Percentiles rank a stretch among this genome's conserved stretches.
phyloP scores from a whole-genome alignment of 306 rosid genomes.

The Quercus rubra region DNA sequence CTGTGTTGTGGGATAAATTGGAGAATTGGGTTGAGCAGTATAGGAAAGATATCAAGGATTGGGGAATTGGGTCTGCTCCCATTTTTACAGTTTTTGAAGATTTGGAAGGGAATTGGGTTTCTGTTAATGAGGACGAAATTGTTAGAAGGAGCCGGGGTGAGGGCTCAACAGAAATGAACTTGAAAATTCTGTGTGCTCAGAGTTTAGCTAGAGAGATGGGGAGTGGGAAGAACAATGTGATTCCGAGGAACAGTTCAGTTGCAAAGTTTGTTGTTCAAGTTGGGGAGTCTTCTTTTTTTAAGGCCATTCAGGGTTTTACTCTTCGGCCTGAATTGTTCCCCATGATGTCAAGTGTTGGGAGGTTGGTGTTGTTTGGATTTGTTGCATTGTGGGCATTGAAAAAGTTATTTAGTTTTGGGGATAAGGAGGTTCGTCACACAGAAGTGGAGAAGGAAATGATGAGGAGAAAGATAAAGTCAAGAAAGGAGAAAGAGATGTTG shows the following conservation, averaged over 20 bases:
- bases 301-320: slow-evolving; percentile 39
- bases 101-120: slow-evolving; percentile 49
- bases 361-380: slow-evolving; percentile 48
- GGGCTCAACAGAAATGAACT: slow-evolving; percentile 39
- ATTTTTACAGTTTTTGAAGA: slow-evolving; percentile 68
- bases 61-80: slow-evolving; percentile 82
- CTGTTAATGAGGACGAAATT: slow-evolving; percentile 67
- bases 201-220: slow-evolving; percentile 75
- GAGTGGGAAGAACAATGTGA: slow-evolving; percentile 56
- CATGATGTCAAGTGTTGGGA: slow-evolving; percentile 53
- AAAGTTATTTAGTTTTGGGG: slow-evolving; percentile 47
- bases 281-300: slow-evolving; percentile 45
- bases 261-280: slow-evolving; percentile 70
- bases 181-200: slow-evolving; percentile 51
- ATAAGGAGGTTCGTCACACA: slow-evolving; percentile 43
- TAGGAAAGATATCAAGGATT: slow-evolving; percentile 65
- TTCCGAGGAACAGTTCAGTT: slow-evolving; percentile 74
- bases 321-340: too few species aligned
- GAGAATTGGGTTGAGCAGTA: slow-evolving; percentile 78
- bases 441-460: slow-evolving; percentile 74
- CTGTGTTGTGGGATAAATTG: slow-evolving; percentile 57
- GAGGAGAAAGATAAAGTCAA: slow-evolving; percentile 80
- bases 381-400: slow-evolving; percentile 62
- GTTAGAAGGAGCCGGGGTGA: slow-evolving; percentile 48
- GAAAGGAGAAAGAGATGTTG: slow-evolving; percentile 63